phyloP scores from a whole-genome alignment of 208 protist genomes.

The Wallacemonas sp. region DNA sequence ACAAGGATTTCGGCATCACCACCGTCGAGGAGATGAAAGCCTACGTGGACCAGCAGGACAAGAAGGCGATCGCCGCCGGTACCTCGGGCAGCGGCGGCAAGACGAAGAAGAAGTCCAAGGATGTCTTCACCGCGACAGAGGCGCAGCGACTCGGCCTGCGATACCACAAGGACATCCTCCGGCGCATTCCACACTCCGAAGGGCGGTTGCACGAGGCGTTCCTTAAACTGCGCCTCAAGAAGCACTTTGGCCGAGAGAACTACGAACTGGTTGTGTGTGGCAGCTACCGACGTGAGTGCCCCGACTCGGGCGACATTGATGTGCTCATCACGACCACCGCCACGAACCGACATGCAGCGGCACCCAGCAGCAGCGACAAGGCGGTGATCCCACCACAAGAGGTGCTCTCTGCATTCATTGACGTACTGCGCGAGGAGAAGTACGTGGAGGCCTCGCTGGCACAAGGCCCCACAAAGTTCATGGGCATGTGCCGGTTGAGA shows the following conservation, averaged over 20 bases:
- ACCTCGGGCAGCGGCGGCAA: slow-evolving; percentile 11
- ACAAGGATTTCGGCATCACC: slow-evolving; percentile 66
- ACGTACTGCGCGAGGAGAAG: slow-evolving; percentile 51
- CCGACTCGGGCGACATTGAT: slow-evolving; percentile 83
- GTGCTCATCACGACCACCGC: slow-evolving; percentile 73
- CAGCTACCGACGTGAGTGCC: slow-evolving; percentile 63
- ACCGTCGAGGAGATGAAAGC: slow-evolving; percentile 63
- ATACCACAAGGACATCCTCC: slow-evolving; percentile 80
- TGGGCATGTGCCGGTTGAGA: slow-evolving; percentile 83
- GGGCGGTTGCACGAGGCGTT: slow-evolving; percentile 79
- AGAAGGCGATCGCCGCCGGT: slow-evolving; percentile 2
- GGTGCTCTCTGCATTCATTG: slow-evolving; percentile 57
- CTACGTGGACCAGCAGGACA: slow-evolving; percentile 35
- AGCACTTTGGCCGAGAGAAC: slow-evolving; percentile 57
- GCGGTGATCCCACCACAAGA: slow-evolving; percentile 19
- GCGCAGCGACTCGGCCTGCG: slow-evolving; percentile 72
- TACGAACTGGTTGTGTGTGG: slow-evolving; percentile 82
- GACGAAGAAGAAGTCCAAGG: slow-evolving; percentile 17
- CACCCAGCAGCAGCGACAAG: not conserved
- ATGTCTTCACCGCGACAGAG: slow-evolving; percentile 55
- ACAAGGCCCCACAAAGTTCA: slow-evolving; percentile 85
- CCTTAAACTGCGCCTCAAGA: slow-evolving; percentile 65
- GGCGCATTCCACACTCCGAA: slow-evolving; percentile 81
- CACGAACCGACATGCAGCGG: not conserved
- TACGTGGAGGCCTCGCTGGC: slow-evolving; percentile 85